Base-by-base conservation (phyloP, 306 rosid genomes). In the Acacia confusa region DNA sequence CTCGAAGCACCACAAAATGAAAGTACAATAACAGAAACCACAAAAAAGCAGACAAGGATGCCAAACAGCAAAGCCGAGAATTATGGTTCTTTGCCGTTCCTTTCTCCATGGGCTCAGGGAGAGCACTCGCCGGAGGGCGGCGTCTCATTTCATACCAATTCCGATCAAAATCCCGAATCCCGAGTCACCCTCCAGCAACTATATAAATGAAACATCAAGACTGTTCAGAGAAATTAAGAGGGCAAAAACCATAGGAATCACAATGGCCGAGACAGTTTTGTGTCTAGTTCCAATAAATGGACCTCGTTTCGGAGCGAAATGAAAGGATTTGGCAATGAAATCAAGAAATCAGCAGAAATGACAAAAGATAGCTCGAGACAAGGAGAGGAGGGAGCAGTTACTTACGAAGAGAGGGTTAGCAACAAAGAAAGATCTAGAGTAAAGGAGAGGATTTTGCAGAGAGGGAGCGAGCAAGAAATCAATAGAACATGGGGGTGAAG, bases 1-100 rank as follows among this genome's bases (percentile, higher is more conserved):
- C 53, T 66, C 86, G 84, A 63, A 93, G 93, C 61, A 95, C 89
- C 24, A 82, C 83, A 72, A 95, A 93, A 91, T 95, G 99, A 45
- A 95, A 89, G 79, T 93, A 95, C 45, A 95, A 79, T 22, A 95
- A 76, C 20, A 95, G 63, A 22, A 95, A 63, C 98, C 99, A 95
- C 82, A 95, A 89, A 72, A 88, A 88, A 0, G 81, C 92, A 43
- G 99, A 84, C 80, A 95, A 64, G 4, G 86, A 86, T 3, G 84
- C 96, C 79, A 95, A 77, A 78, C 86, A 89, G 76, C 87, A 92
- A 77, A 95, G 76, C 45, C 97, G 82, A 20, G 92, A 85, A 74
- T 88, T 90, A 27, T 88, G 97, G 78, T 84, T 86, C 87, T 91
- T 95, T 11, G 91, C 70, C n/a, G 86, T 75, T 60, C 91, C 92